Evolutionary conservation across 257 asterid genomes (phyloP).

Genomic region (Nicotiana tabacum): DNA sequence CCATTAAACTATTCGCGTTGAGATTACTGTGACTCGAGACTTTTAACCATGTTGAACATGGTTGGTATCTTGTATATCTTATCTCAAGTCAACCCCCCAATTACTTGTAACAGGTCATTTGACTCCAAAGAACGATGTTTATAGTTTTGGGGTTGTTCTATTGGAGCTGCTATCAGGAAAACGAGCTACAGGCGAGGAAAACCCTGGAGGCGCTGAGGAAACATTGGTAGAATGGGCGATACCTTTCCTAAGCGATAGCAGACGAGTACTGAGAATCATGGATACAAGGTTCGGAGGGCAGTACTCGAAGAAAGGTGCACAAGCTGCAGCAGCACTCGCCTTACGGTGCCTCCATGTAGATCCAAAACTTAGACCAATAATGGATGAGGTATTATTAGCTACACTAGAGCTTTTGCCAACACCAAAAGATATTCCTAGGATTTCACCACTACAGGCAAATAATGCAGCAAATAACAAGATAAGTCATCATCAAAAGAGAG

Average conservation of each 20-base stretch:
- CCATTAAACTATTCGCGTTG: neutral
- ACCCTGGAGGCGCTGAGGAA: conserved; percentile 43
- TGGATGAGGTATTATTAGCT: conserved; percentile 42
- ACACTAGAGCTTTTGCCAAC: conserved; percentile 31
- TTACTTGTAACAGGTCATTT: conserved; percentile 27
- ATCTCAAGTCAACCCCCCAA: neutral
- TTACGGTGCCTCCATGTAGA: conserved; percentile 44
- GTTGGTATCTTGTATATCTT: neutral
- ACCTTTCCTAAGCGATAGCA: conserved; percentile 44
- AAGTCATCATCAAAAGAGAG: neutral
- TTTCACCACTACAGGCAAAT: conserved; percentile 13
- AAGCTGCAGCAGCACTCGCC: conserved; percentile 46
- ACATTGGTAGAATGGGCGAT: conserved; percentile 66
- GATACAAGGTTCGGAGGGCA: conserved; percentile 64
- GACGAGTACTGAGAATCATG: conserved; percentile 58
- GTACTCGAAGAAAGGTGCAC: conserved; percentile 52
- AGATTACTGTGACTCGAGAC: neutral
- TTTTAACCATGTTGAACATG: neutral
- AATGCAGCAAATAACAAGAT: neutral
- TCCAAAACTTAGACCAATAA: conserved; percentile 42
- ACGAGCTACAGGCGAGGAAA: conserved; percentile 57
- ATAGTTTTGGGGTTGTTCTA: conserved; percentile 41
- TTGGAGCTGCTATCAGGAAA: conserved; percentile 36
- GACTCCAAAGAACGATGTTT: conserved; percentile 45
- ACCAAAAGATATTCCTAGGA: conserved; percentile 18